These are phyloP conservation scores for Pseudomicrostroma phylloplanum DNA, from an alignment of 1,284 basidiomycete species.

Conservation along the genomic window DNA sequence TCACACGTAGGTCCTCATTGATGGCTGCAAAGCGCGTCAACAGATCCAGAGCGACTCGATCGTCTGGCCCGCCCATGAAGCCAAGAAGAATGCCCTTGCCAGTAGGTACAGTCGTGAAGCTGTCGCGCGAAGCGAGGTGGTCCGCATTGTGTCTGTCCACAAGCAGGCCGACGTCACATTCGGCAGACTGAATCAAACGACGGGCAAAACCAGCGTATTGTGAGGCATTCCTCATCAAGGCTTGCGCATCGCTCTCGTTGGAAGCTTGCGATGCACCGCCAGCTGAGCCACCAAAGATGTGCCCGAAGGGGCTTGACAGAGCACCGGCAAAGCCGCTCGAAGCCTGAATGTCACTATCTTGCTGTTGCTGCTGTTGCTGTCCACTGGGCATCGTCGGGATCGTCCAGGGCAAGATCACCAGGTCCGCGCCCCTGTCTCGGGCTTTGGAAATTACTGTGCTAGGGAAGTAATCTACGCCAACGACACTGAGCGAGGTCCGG, in stretches of 20 bases:
- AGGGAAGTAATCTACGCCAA: conserved; percentile 67
- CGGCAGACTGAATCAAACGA: conserved; percentile 63
- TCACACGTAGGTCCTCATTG: conserved; percentile 27
- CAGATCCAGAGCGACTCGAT: conserved; percentile 65
- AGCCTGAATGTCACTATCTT: conserved; percentile 4
- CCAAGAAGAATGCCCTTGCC: conserved; percentile 68
- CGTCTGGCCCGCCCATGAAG: conserved; percentile 88
- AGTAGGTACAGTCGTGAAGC: not conserved
- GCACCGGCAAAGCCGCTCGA: conserved; percentile 14
- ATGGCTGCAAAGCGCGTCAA: conserved; percentile 23
- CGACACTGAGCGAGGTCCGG: conserved; percentile 59
- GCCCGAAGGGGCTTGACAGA: conserved; percentile 33
- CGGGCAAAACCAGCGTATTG: conserved; percentile 63
- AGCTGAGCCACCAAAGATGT: conserved; percentile 31
- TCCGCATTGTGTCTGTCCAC: conserved; percentile 63
- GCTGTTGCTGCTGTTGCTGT: conserved; percentile 16
- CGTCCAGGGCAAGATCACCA: conserved; percentile 78
- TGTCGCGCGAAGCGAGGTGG: conserved; percentile 26
- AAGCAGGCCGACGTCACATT: conserved; percentile 64
- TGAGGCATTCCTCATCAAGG: conserved; percentile 42
- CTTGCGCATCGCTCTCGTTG: conserved; percentile 2
- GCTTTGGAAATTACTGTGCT: conserved; percentile 65
- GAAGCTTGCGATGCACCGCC: not conserved
- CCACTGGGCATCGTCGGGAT: conserved; percentile 28
- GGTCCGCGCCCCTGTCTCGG: conserved; percentile 60